Evolutionary conservation across 441 rosid genomes (phyloP).

Genomic region (Omphalea diandra): DNA sequence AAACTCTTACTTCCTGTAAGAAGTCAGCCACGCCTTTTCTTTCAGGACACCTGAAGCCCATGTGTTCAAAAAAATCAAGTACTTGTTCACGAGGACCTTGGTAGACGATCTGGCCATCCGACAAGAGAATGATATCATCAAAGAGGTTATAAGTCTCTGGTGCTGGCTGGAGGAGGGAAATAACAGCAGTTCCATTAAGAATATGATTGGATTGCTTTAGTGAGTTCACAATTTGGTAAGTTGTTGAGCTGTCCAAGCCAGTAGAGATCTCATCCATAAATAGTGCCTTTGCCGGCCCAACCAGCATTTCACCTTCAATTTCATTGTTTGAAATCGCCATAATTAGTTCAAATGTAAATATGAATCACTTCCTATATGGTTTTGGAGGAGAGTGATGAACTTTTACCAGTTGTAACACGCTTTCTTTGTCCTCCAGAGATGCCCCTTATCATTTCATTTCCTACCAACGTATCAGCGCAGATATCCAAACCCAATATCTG

Average conservation of each 20-base stretch:
- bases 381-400: background rate
- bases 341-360: background rate
- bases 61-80: constrained; percentile 55
- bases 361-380: too few species aligned
- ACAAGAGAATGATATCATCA: constrained; percentile 71
- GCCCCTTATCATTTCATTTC: constrained; percentile 88
- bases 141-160: constrained; percentile 86
- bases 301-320: constrained; percentile 75
- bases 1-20: constrained; percentile 62
- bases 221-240: constrained; percentile 67
- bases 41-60: constrained; percentile 86
- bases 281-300: constrained; percentile 65
- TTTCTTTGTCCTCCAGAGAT: constrained; percentile 92
- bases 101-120: constrained; percentile 66
- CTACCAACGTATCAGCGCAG: constrained; percentile 83
- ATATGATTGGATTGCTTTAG: constrained; percentile 64
- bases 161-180: constrained; percentile 95
- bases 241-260: constrained; percentile 81
- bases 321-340: background rate
- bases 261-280: constrained; percentile 91
- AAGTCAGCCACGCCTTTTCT: constrained; percentile 88
- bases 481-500: constrained; percentile 79
- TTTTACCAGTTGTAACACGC: constrained; percentile 83
- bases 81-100: constrained; percentile 74
- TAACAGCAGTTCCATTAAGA: constrained; percentile 63